A percentile compares a stretch with the other conserved stretches of the same genome.
phyloP scores from a whole-genome alignment of 768 basidiomycete genomes.

The Wakefieldia striispora region DNA sequence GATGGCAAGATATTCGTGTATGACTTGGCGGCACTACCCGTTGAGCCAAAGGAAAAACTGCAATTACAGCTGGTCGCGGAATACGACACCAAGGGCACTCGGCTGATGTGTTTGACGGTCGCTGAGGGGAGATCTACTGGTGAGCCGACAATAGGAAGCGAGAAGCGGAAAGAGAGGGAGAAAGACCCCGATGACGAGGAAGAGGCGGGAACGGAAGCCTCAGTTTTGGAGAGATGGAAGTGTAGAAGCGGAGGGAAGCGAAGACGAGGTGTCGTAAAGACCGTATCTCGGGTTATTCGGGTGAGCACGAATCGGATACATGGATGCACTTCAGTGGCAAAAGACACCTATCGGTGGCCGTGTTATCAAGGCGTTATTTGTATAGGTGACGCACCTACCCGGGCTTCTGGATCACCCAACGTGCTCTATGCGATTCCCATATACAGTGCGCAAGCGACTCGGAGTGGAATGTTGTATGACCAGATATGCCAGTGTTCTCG shows the following conservation, averaged over 20 bases:
- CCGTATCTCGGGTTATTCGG: no score
- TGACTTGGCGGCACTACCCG: constrained; percentile 57
- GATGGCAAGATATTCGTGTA: constrained; percentile 84
- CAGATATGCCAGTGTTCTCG: no score
- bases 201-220: constrained; percentile 30
- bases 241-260: constrained; percentile 24
- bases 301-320: no score
- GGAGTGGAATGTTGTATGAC: no score
- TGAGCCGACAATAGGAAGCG: constrained; percentile 14
- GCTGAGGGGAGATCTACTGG: constrained; percentile 47
- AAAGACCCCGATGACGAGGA: constrained; percentile 27
- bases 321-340: no score
- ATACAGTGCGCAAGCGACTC: no score
- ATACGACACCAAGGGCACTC: constrained; percentile 84
- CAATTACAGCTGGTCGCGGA: constrained; percentile 55
- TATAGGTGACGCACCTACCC: no score
- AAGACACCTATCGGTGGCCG: no score
- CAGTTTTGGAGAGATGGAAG: constrained; percentile 7
- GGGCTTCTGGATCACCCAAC: no score
- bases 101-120: constrained; percentile 72
- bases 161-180: constrained; percentile 38
- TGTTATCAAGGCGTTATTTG: no score
- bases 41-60: constrained; percentile 15
- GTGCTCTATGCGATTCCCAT: no score
- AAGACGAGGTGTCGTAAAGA: constrained; percentile 8